A percentile compares a stretch with the other conserved stretches of the same genome.
Conservation (phyloP, 2,329 filamentous ascomycete species). For the Pseudogymnoascus sp. region DNA sequence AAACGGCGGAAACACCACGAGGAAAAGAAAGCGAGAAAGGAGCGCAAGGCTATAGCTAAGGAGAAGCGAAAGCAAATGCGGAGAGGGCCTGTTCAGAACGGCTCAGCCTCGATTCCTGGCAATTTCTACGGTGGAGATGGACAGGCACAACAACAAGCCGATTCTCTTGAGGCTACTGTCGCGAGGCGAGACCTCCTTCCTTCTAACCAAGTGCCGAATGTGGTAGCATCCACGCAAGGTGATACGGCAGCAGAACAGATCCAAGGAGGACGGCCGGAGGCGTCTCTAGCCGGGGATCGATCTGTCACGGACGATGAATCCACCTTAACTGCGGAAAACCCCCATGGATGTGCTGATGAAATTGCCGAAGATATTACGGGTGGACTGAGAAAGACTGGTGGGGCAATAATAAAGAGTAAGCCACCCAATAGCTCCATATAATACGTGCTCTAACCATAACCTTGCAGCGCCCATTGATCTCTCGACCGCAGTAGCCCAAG, state of each 20-base stretch:
- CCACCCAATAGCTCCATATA: neutral
- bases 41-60: slow-evolving; percentile 21
- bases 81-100: neutral
- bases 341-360: slow-evolving; percentile 19
- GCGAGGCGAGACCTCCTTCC: neutral
- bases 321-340: slow-evolving; percentile 19
- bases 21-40: slow-evolving; percentile 36
- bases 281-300: neutral
- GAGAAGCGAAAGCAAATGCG: neutral
- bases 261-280: neutral
- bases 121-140: neutral
- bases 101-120: neutral
- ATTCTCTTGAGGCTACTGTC: slow-evolving; percentile 12
- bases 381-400: neutral
- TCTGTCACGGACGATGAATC: slow-evolving; percentile 6
- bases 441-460: slow-evolving; percentile 14
- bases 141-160: neutral
- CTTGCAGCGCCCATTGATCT: slow-evolving; percentile 47
- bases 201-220: neutral
- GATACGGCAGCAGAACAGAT: neutral
- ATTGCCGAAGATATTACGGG: slow-evolving; percentile 22
- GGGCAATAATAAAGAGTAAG: slow-evolving; percentile 4
- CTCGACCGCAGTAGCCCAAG: slow-evolving; percentile 53
- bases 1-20: slow-evolving; percentile 45
- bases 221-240: neutral